A percentile compares a stretch with the other conserved stretches of the same genome.
phyloP scores from a whole-genome alignment of 768 basidiomycete genomes.

The Neoboletus magnificus region DNA sequence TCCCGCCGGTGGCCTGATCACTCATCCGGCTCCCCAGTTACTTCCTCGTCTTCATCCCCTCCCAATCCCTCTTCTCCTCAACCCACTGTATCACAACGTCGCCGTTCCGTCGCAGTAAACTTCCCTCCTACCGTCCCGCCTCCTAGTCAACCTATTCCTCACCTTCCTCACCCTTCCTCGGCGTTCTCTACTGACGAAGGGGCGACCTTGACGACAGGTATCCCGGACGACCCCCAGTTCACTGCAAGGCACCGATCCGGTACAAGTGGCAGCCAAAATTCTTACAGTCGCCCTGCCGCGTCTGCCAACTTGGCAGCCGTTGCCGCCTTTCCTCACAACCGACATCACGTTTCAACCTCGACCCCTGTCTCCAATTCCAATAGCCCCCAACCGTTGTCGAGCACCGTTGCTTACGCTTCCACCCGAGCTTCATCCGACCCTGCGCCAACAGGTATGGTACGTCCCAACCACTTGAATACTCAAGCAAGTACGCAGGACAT shows the following conservation, averaged over 20 bases:
- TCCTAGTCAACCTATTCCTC: constrained; percentile 72
- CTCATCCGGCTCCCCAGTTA: constrained; percentile 14
- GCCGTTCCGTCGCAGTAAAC: constrained; percentile 66
- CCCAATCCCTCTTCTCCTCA: constrained; percentile 31
- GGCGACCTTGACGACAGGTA: constrained; percentile 18
- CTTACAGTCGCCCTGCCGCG: constrained; percentile 33
- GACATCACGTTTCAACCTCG: constrained; percentile 33
- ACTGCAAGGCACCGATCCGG: constrained; percentile 34
- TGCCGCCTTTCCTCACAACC: constrained; percentile 58
- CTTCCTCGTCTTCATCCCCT: constrained; percentile 33
- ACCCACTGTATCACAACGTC: constrained; percentile 41
- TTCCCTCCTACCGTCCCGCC: constrained; percentile 67
- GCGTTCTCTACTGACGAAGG: constrained; percentile 18
- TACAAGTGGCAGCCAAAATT: constrained; percentile 34
- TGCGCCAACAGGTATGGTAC: constrained; percentile 51
- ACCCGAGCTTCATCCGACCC: constrained; percentile 54
- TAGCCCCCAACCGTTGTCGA: constrained; percentile 26
- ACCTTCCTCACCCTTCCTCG: constrained; percentile 43
- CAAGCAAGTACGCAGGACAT: constrained; percentile 37
- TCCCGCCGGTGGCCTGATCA: constrained; percentile 36
- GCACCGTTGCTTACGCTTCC: constrained; percentile 30
- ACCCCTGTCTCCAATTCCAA: constrained; percentile 24
- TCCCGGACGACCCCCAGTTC: constrained; percentile 29
- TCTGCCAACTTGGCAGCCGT: constrained; percentile 57
- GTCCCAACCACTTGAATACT: constrained; percentile 18